These are phyloP conservation scores for Elsinoe australis DNA, from an alignment of 2,329 filamentous ascomycete species.

Conservation along the genomic window DNA sequence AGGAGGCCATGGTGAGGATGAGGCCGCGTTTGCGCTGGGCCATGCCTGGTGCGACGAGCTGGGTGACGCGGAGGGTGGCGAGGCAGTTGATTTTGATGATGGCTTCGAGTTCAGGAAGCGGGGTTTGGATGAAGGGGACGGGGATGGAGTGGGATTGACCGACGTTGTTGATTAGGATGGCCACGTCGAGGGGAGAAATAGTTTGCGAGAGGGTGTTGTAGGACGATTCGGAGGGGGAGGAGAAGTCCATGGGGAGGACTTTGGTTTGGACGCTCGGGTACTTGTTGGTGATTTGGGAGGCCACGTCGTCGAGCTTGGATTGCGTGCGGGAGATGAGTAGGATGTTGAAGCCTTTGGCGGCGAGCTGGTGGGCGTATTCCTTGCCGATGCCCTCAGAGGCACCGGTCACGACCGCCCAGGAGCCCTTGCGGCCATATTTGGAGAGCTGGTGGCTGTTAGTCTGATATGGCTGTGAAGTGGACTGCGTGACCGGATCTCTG, in stretches of 20 bases:
- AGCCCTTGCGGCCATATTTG: slow-evolving; percentile 83
- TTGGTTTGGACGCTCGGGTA: slow-evolving; percentile 64
- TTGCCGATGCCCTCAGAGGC: slow-evolving; percentile 96
- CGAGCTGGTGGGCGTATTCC: slow-evolving; percentile 87
- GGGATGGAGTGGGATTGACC: slow-evolving; percentile 91
- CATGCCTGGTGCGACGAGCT: slow-evolving; percentile 78
- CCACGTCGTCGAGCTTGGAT: slow-evolving; percentile 75
- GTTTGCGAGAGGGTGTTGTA: slow-evolving; percentile 65
- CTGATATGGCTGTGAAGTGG: slow-evolving; percentile 15
- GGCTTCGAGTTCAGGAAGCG: slow-evolving; percentile 69
- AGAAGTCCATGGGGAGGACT: slow-evolving; percentile 85
- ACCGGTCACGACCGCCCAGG: slow-evolving; percentile 90
- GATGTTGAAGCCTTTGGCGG: slow-evolving; percentile 86
- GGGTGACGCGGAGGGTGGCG: slow-evolving; percentile 80
- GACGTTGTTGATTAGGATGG: slow-evolving; percentile 92
- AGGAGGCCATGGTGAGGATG: slow-evolving; percentile 94
- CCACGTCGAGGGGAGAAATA: slow-evolving; percentile 67
- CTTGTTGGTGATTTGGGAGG: slow-evolving; percentile 65
- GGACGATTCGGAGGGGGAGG: slow-evolving; percentile 68
- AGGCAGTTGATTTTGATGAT: slow-evolving; percentile 95
- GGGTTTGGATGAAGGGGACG: slow-evolving; percentile 75
- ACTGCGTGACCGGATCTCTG: too few relatives aligned
- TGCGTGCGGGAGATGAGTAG: slow-evolving; percentile 92
- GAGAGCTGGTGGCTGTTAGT: slow-evolving; percentile 53
- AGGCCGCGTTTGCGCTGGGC: slow-evolving; percentile 75